Base-by-base conservation (phyloP, 345 rosid species). In the Dovyalis caffra region DNA sequence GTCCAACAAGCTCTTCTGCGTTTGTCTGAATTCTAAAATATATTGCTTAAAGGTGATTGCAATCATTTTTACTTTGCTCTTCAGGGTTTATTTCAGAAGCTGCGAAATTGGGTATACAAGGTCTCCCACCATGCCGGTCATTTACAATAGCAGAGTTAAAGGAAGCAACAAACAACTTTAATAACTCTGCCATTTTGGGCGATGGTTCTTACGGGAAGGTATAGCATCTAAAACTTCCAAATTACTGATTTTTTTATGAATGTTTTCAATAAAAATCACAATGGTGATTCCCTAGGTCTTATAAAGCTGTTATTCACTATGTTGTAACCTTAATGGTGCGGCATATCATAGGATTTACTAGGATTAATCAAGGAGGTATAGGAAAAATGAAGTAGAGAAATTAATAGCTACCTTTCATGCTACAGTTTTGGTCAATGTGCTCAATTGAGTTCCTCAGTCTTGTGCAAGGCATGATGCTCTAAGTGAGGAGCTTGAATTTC, bases 141-240 rank as follows among this genome's bases (percentile, higher is more conserved):
- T 83, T 81, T 74, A 79, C 83, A 28, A 11, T 85, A 14, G 74
- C 81, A 70, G 90, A 87, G 83, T 71, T 87, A 37, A 81, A 87
- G 77, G 79, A 75, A 71, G 88, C 81, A 26, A 83, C 90, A 37
- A 77, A 79, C 37, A 83, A 81, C 82, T 87, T 87, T 69, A 81
- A 85, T 60, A 57, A 69, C 35, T 65, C 83, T 14, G 33, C 81
- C 57, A 33, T 87, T 75, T 57, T 87, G 53, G 86, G 85, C 3
- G 86, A 87, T 76, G 82, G 90, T 56, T 79, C 80, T 61, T 68
- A 73, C 56, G 90, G 90, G 69, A 81, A 79, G 88, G 90, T 87
- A 81, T 49, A 8, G 11, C 32, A 37, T 34, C 66, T 43, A n/a
- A 34, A 62, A 56, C 76, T 66, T 40, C 6, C 58, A 56, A n/a